Evolutionary conservation across 1,284 basidiomycete genomes (phyloP), one percentile per base, ranked within the genome.

Genomic region (Pholiota adiposa): DNA sequence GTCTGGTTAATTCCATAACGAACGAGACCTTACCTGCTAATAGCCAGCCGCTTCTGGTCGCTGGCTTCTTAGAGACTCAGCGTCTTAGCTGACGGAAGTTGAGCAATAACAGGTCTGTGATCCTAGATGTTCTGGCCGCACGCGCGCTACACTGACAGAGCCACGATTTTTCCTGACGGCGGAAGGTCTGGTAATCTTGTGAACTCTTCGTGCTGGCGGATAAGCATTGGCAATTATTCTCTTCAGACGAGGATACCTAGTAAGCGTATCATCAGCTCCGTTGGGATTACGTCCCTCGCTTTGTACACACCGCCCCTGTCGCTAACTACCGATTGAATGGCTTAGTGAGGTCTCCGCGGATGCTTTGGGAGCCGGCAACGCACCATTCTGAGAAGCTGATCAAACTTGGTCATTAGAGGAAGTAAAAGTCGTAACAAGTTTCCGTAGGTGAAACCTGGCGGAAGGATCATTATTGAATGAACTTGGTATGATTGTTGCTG

Each of bases 361-460:
- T 77, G 76, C 79, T 79, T 77, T 74, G 75, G 75, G 75, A 80
- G 76, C 78, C 73, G 77, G 80, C 73, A 72, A 83, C 79, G 77
- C 71, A 71, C 70, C 71, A 71, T 79, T 72, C 75, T 76, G 80
- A 82, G 75, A 84, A 84, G 83, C 74, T 81, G 79, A 75, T 79
- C 80, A 80, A 83, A 84, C 82, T 83, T 83, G 82, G 80, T 82
- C 78, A 79, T 83, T 83, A 83, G 81, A 83, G 82, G 81, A 83
- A 83, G 82, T 83, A 84, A 83, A 84, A 83, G 82, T 84, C 80
- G 78, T 84, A 83, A 84, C 82, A 84, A 84, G 82, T 84, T 84
- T 84, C 81, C 79, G 78, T 84, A 83, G 83, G 82, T 83, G 82
- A 83, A 83, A n/a, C n/a, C 79, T 80, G 83, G 80, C 77, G 77